Evolutionary conservation across 2,329 filamentous ascomycete species (phyloP), one percentile per base, ranked within the genome.

Genomic region (Passalora sequoiae): DNA sequence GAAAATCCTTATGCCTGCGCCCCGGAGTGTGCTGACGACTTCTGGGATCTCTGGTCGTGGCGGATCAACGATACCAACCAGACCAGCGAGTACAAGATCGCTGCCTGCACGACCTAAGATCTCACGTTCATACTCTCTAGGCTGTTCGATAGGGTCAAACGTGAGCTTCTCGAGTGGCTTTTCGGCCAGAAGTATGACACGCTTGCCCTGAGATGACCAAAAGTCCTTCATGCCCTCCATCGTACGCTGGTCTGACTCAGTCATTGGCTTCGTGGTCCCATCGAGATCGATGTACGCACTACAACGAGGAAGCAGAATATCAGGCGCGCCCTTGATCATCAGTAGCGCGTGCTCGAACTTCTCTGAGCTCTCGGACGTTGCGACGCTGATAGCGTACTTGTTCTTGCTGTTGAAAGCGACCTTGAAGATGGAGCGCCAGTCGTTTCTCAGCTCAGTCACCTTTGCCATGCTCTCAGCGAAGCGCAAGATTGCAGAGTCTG

Each of bases 311-410:
- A 89, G 74, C 0, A 89, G 70, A 22, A 89, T 78, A 57, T 89
- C 86, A 0, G 85, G 84, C 0, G 84, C 85, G 1, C 85, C 85
- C 61, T 91, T 89, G 60, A 89, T 84, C n/a, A 81, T 84, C 31
- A 89, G 66, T 0, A 84, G 66, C 1, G 71, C 41, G 10, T 49
- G 50, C 15, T 58, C 46, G 33, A 36, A 36, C 33, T 36, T 36
- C 19, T 36, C 19, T 17, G 47, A 53, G 54, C 53, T 46, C 4
- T 60, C 55, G n/a, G 60, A 60, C 8, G 69, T 69, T 37, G 83
- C 76, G 0, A 81, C 74, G 24, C 78, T 74, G 42, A 89, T 76
- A 79, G 88, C 89, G 60, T 81, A 89, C 64, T 89, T 89, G 67
- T 88, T 89, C 69, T 86, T 61, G 66, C 82, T 86, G 67, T 89